Evolutionary conservation across 2,329 filamentous ascomycete genomes (phyloP), one percentile per base, ranked within the genome.

Genomic region (Leptographium galeiforme): DNA sequence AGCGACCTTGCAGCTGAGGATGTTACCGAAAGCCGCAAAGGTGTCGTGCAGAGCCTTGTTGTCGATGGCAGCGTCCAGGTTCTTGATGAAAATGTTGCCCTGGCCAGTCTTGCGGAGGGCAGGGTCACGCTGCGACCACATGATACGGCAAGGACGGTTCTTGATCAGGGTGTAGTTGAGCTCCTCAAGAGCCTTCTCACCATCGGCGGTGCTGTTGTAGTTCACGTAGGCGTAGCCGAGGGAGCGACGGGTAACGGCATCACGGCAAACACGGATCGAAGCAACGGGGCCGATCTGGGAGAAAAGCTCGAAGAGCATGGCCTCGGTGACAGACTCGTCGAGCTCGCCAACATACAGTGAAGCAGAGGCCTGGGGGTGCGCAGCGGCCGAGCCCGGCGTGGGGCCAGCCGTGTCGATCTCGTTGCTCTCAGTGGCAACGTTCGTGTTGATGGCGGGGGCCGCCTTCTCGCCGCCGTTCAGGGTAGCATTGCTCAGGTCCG

Each of bases 11-110:
- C 93, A 98, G 77, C 87, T 94, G 62, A 98, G 79, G 65, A 98
- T 98, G 82, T 97, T 97, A 67, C 93, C 93, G 65, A 98, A 98
- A 64, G 93, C 91, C 63, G 91, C 87, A 69, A 98, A 98, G 66
- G 93, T 98, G 73, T 98, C 93, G 77, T 98, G 93, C 55, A 98
- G 87, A 69, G 93, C 93, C 82, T 98, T 98, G 85, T 98, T 98
- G 76, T 98, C 93, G 66, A 98, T 98, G 64, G 93, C 93, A 62
- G 85, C 85, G 71, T 98, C 93, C 61, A 98, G 79, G 77, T 98
- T 98, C 85, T 98, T 98, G 82, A 98, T 98, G 81, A 98, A 98
- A 64, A 98, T 91, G 68, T 98, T 98, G 70, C 93, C 93, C 75
- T 96, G 89, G 61, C 93, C 93, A 63, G 89, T 98, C 85, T 98